phyloP scores from a whole-genome alignment of 345 rosid genomes.

The Aquilaria malaccensis region DNA sequence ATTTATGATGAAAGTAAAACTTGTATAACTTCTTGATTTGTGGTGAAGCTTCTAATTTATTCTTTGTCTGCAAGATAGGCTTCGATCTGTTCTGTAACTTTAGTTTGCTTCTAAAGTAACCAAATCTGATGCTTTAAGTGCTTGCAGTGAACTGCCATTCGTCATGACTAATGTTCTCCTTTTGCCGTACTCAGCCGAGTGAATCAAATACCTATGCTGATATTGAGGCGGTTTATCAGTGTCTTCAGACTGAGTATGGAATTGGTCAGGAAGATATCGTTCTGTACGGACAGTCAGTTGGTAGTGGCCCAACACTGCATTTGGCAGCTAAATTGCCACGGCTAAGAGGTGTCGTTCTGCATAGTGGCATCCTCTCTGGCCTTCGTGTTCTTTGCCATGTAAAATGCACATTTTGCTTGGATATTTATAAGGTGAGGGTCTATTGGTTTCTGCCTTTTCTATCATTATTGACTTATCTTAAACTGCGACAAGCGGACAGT shows the following conservation, averaged over 20 bases:
- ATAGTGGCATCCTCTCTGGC: conserved; percentile 98
- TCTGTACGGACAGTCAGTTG: conserved; percentile 96
- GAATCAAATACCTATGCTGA: conserved; percentile 92
- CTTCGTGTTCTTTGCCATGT: conserved; percentile 98
- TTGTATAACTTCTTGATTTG: neutral
- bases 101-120: neutral
- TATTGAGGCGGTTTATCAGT: conserved; percentile 91
- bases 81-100: neutral
- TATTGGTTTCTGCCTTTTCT: neutral
- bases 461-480: neutral
- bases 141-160: neutral
- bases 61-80: neutral
- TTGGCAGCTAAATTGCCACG: conserved; percentile 94
- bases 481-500: neutral
- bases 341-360: conserved; percentile 94
- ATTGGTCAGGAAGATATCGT: conserved; percentile 86
- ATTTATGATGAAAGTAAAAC: neutral
- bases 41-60: neutral
- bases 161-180: conserved; percentile 1
- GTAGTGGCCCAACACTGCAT: conserved; percentile 95
- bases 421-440: conserved; percentile 66
- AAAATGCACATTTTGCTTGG: conserved; percentile 76
- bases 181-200: conserved; percentile 60
- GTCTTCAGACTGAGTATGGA: conserved; percentile 89
- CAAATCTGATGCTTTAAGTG: neutral